Evolutionary conservation across 306 rosid genomes (phyloP).

Genomic region (Sechiopsis laciniata): DNA sequence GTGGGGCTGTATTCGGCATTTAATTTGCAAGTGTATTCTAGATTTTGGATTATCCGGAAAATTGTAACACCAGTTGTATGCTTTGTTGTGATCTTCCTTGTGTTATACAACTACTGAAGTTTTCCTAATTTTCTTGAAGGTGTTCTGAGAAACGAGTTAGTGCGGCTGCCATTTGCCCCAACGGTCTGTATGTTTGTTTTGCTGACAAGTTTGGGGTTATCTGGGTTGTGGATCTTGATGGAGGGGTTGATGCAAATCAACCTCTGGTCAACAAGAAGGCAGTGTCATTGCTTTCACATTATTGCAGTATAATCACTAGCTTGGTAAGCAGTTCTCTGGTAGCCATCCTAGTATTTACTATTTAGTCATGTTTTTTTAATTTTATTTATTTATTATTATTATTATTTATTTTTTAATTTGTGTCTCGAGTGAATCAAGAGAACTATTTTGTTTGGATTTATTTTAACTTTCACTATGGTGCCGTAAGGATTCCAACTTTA

Average conservation of each 20-base stretch:
- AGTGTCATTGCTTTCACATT: conserved; percentile 64
- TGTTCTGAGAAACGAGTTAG: conserved; percentile 82
- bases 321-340: conserved; percentile 46
- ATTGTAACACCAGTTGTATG: neutral
- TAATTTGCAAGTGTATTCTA: neutral
- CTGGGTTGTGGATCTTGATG: conserved; percentile 66
- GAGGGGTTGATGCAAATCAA: conserved; percentile 31
- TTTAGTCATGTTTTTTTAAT: neutral
- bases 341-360: neutral
- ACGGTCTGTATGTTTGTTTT: conserved; percentile 62
- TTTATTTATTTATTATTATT: no score
- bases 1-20: neutral
- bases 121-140: conserved; percentile 31
- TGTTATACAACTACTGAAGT: neutral
- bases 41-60: neutral
- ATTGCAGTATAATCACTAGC: conserved; percentile 89
- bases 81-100: conserved; percentile 14
- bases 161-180: conserved; percentile 69
- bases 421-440: neutral
- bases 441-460: neutral
- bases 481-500: no score
- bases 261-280: conserved; percentile 42
- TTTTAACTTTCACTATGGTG: neutral
- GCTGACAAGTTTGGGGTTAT: conserved; percentile 94
- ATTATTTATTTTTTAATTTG: no score